Base-by-base conservation (phyloP, 2,329 filamentous ascomycete species). In the Cladosporium colombiae region DNA sequence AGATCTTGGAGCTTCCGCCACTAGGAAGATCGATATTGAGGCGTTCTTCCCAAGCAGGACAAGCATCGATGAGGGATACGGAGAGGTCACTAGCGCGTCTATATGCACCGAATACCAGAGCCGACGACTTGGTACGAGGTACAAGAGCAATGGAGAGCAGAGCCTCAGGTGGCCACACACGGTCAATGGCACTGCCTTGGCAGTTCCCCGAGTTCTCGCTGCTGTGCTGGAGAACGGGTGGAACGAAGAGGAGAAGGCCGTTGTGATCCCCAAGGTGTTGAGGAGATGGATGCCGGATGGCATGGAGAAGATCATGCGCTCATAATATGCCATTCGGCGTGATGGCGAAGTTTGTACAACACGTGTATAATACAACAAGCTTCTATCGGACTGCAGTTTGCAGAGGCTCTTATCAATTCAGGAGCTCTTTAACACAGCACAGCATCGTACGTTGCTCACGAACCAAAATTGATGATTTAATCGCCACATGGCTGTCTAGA, bases 31-130 rank as follows among this genome's bases (percentile, higher is more conserved):
- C 70, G 95, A 99, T 77, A 96, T 99, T 64, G 95, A 99, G 76
- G 92, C 91, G 3, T 93, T 90, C 79, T 98, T 99, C 81, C 95
- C 95, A 0, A 93, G 91, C 49, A 86, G 94, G 5, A 82, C 81
- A 60, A 82, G 83, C 29, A 84, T 83, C 64, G 85, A 89, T 70
- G 83, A 86, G 13, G 93, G 92, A 33, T 99, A 93, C 91, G 95
- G 95, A 56, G 95, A 99, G 79, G 89, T 99, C 62, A 96, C 93
- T 0, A 94, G 90, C 52, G 89, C 92, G 0, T 96, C 91, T 69
- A 89, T 94, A 72, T 99, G 95, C 79, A 95, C 92, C 1, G 95
- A 99, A 78, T 99, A 98, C 79, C 95, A 99, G 81, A 90, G 86
- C 29, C 85, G 95, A 31, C 85, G 95, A 18, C 82, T 99, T 40